Base-by-base conservation (phyloP, 805 yeast species). In the Candida vaughaniae region DNA sequence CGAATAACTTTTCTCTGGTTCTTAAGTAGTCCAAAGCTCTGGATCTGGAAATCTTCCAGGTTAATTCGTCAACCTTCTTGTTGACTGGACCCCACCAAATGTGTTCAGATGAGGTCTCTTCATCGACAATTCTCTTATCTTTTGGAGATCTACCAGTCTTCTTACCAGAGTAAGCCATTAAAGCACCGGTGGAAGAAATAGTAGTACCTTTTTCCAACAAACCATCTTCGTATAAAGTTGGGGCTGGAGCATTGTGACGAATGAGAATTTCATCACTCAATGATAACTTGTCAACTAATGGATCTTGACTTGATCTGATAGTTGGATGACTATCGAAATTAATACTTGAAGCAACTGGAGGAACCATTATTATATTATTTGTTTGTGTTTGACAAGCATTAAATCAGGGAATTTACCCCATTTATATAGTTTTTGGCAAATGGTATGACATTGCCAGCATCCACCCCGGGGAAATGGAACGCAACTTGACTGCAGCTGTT, bases 61-160 rank as follows among this genome's bases (percentile, higher is more conserved):
- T 89, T 61, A 82, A 81, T 67, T 88, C 95, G 43, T 87, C 84
- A 52, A 91, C 90, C 69, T 91, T 86, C 69, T 85, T 88, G 73
- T 91, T 91, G 51, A 91, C 99, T 2, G 98, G 98, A 17, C 99
- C 99, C 99, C 99, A 91, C 99, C 99, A 91, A 53, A 91, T 80
- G 57, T 90, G 72, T 41, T 86, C 76, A 43, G 76, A 67, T 26
- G 96, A 88, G 35, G 93, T 75, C 52, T 78, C 84, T 72, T 93
- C 98, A 55, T 90, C 97, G 46, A 91, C 97, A 62, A 91, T 87
- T 71, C 99, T 85, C 68, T 91, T 91, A 71, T 91, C 99, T 73
- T 85, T 86, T 62, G 99, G 99, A 23, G 97, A 91, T 69, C 99
- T 84, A 56, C 99, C 99, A 38, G 98, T 91, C 71, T 91, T 91